Conservation (phyloP, 2,329 filamentous ascomycete species). For the Neofusicoccum laricinum region DNA sequence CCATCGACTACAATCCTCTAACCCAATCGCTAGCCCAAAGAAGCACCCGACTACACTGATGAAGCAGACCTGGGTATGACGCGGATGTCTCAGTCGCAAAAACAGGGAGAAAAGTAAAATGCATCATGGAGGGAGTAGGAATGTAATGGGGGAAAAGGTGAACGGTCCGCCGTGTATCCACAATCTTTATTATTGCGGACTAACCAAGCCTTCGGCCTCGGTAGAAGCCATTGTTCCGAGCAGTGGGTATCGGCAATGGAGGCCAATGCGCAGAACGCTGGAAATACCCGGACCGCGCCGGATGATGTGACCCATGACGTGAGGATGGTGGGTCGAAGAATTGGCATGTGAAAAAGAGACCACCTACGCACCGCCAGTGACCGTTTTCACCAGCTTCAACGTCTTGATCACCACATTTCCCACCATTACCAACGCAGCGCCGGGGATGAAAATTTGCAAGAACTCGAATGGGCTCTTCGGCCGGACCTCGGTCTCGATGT, state of each 20-base stretch:
- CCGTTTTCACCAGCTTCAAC: background rate
- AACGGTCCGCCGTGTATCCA: background rate
- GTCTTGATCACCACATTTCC: slow-evolving; percentile 4
- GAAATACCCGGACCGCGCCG: background rate
- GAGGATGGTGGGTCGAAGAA: background rate
- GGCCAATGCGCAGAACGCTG: background rate
- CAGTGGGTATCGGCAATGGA: too few relatives aligned
- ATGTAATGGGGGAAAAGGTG: background rate
- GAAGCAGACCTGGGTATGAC: slow-evolving; percentile 7
- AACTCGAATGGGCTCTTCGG: slow-evolving; percentile 40
- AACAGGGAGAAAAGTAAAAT: background rate
- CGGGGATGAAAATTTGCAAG: slow-evolving; percentile 40
- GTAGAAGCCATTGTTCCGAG: background rate
- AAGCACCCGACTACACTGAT: background rate
- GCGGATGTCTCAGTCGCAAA: slow-evolving; percentile 4
- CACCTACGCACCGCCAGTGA: background rate
- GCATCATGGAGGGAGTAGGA: background rate
- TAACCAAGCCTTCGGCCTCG: background rate
- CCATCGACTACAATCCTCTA: background rate
- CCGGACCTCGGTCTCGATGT: slow-evolving; percentile 48
- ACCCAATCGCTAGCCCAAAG: slow-evolving; percentile 2
- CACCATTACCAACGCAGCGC: background rate
- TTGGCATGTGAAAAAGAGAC: slow-evolving; percentile 1
- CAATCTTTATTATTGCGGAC: background rate
- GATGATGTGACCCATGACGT: background rate